Base-by-base conservation (phyloP, 306 rosid species). In the Prunus padus region DNA sequence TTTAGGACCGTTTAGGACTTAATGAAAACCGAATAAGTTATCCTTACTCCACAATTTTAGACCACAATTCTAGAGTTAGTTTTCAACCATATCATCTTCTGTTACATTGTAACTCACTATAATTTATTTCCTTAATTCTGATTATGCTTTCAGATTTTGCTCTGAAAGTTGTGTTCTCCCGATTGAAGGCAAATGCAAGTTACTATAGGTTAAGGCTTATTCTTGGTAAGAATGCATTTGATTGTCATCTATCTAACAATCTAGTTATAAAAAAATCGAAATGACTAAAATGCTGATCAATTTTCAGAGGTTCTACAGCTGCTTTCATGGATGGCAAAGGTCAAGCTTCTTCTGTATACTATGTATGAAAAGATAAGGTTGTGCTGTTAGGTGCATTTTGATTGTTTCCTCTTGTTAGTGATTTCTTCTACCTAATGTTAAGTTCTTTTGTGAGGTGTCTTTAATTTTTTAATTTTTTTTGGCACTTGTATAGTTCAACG, bases 101-200 rank as follows among this genome's bases (percentile, higher is more conserved):
- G 3, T 14, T 56, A 3, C 47, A 5, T 19, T 14, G 7, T 45
- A 25, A 57, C 56, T 46, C 46, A 23, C 25, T 8, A 19, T 22
- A 33, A n/a, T 67, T 30, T 84, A 50, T 69, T 47, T 69, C 45
- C 71, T 61, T 22, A 6, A 52, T 61, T 65, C 67, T 67, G 52
- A 4, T 76, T 67, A 56, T 84, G 86, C 71, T 87, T 83, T 74
- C 86, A 93, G 98, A 84, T 77, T 79, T 44, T 78, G 76, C 81
- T 18, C 73, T 67, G 68, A 74, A 83, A 77, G 85, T 79, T 54
- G 77, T 65, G 30, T 72, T 79, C 70, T 83, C 75, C 82, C 84
- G 85, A 66, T 88, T 83, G 81, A 80, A 77, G 71, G 83, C 91
- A 33, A 84, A 75, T 50, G 44, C 81, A 69, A 84, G 86, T 67